Conservation (phyloP, 2,329 filamentous ascomycete genomes). For the Gyromitra esculenta region DNA sequence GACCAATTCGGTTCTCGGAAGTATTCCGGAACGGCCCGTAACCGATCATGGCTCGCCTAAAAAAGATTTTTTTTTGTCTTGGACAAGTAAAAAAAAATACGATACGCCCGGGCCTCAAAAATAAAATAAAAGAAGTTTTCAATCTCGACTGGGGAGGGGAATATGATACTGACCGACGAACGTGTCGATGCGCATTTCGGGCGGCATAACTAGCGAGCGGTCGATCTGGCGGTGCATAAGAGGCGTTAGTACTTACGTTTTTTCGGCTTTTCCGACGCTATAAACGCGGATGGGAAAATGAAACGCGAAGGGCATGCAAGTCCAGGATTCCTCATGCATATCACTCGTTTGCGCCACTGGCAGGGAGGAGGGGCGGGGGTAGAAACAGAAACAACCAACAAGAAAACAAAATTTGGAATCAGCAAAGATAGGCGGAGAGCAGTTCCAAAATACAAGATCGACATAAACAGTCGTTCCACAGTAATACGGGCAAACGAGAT, state of each 20-base stretch:
- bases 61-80: background rate
- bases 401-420: constrained; percentile 15
- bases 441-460: constrained; percentile 10
- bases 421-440: constrained; percentile 32
- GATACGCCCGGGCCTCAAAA: constrained; percentile 26
- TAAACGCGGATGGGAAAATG: constrained; percentile 14
- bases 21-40: constrained; percentile 17
- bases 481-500: constrained; percentile 16
- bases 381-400: constrained; percentile 27
- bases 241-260: constrained; percentile 40
- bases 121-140: constrained; percentile 22
- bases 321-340: constrained; percentile 27
- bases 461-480: constrained; percentile 17
- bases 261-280: constrained; percentile 24
- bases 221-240: constrained; percentile 53
- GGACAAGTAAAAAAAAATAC: constrained; percentile 14
- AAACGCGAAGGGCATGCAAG: constrained; percentile 8
- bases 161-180: constrained; percentile 44
- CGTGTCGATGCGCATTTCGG: constrained; percentile 54
- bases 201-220: constrained; percentile 53
- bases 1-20: constrained; percentile 10
- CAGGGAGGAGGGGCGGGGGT: background rate
- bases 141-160: constrained; percentile 16
- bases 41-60: background rate
- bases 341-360: constrained; percentile 13